Base-by-base conservation (phyloP, 495 filamentous ascomycete genomes). In the Aspergillus funiculosus region DNA sequence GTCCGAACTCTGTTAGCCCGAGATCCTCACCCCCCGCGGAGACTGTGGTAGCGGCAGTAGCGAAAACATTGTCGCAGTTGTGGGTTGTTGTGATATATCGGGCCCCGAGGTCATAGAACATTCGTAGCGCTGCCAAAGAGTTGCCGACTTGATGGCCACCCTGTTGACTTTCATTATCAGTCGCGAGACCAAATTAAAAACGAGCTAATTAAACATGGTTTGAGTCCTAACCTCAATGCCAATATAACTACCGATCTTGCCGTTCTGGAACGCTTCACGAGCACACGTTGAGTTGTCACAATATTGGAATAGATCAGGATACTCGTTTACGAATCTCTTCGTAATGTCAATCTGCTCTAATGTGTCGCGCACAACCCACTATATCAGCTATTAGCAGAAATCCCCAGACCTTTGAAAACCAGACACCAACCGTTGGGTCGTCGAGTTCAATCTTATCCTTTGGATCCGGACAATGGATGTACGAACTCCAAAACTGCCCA, bases 401-500 rank as follows among this genome's bases (percentile, higher is more conserved):
- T 27, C 10, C 25, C 25, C 5, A 27, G 25, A 5, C 25, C 5
- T 6, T 5, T 6, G 25, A 10, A 6, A 27, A 5, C 10, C 6
- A 13, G 4, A 3, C 11, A 30, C 28, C 11, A 4, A 30, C 28
- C 9, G 28, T 30, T 13, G 28, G 28, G 9, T 30, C 28, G 28
- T 30, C 28, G 10, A 30, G 14, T 13, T 30, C 28, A 4, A 30
- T 4, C 9, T 36, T 36, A 15, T 36, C 32, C 9, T 13, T 17
- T 1, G 32, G n/a, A 8, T 44, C 38, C 20, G 46, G 40, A 20
- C 47, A 56, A 26, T 42, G 27, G n/a, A 57, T 36, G 38, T 48
- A 57, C 1, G 58, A 56, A 39, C 57, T 63, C 65, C 66, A 69
- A 39, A 69, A 71, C 37, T 65, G 61, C 1, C 64, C 86, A 43